phyloP scores from a whole-genome alignment of 1,284 basidiomycete species.

The Takashimella koratensis region DNA sequence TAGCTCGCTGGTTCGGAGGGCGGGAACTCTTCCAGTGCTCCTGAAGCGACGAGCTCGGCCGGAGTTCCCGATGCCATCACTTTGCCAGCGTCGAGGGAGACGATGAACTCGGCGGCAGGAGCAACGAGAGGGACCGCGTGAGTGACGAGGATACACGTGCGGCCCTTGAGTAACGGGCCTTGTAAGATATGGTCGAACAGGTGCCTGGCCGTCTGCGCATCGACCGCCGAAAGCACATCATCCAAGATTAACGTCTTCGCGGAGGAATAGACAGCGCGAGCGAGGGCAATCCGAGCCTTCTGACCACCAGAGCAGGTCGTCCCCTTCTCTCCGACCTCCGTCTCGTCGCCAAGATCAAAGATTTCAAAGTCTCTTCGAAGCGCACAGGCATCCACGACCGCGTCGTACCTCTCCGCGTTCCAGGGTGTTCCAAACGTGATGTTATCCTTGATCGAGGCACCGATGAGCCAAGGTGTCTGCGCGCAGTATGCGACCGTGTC shows the following conservation, averaged over 20 bases:
- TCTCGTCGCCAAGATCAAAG: conserved; percentile 55
- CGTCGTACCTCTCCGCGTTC: conserved; percentile 51
- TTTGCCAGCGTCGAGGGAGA: conserved; percentile 42
- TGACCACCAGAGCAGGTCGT: conserved; percentile 52
- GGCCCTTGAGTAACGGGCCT: conserved; percentile 45
- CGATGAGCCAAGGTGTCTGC: conserved; percentile 56
- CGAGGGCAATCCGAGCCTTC: conserved; percentile 48
- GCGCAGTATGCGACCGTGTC: conserved; percentile 56
- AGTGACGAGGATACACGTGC: conserved; percentile 54
- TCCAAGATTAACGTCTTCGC: conserved; percentile 47
- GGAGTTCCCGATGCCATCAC: conserved; percentile 41
- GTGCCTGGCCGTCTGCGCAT: conserved; percentile 52
- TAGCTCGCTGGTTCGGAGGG: neutral
- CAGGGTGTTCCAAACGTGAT: conserved; percentile 53
- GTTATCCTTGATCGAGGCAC: conserved; percentile 56
- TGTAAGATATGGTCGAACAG: conserved; percentile 39
- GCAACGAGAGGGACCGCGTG: conserved; percentile 54
- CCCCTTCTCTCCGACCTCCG: conserved; percentile 58
- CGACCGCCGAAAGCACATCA: conserved; percentile 48
- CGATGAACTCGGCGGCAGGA: conserved; percentile 48
- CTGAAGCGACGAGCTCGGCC: conserved; percentile 24
- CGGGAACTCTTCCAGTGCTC: conserved; percentile 17
- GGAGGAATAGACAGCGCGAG: conserved; percentile 45
- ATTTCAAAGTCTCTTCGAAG: conserved; percentile 54
- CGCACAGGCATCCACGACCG: conserved; percentile 54